Evolutionary conservation across 257 asterid genomes (phyloP).

Genomic region (Fraxinus excelsior): DNA sequence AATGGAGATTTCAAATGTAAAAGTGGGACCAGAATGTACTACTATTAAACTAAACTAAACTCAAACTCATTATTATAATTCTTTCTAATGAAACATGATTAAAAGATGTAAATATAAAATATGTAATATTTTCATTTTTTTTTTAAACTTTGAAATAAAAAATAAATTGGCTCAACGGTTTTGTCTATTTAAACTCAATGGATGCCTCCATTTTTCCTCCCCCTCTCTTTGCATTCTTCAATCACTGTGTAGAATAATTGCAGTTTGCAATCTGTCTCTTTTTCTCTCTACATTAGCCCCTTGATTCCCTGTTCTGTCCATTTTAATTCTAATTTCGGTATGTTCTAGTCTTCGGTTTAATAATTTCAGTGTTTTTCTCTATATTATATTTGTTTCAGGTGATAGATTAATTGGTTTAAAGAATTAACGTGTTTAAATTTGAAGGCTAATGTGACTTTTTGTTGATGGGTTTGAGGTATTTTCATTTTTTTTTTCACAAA

Average conservation of each 20-base stretch:
- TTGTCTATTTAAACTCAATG: constrained; percentile 44
- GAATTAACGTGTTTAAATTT: neutral
- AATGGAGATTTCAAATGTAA: too few relatives aligned
- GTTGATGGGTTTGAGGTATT: neutral
- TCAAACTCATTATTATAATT: too few relatives aligned
- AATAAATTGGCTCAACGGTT: too few relatives aligned
- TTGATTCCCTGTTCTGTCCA: constrained; percentile 25
- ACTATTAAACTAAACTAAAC: too few relatives aligned
- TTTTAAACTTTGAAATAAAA: too few relatives aligned
- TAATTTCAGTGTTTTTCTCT: neutral
- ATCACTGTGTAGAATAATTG: constrained; percentile 16
- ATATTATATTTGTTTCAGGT: too few relatives aligned
- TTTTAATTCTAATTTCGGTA: constrained; percentile 44
- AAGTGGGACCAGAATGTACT: too few relatives aligned
- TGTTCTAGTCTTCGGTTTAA: constrained; percentile 18
- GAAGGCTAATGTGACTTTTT: neutral
- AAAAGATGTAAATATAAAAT: too few relatives aligned
- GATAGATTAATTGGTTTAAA: neutral
- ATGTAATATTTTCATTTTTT: too few relatives aligned
- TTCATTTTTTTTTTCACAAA: too few relatives aligned
- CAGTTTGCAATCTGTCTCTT: constrained; percentile 1
- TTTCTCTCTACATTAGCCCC: neutral
- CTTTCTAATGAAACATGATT: too few relatives aligned
- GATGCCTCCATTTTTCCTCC: constrained; percentile 31
- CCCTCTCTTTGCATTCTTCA: constrained; percentile 40